Conservation (phyloP, 1,284 basidiomycete species). For the Leccinum olivaceoglutinosum region DNA sequence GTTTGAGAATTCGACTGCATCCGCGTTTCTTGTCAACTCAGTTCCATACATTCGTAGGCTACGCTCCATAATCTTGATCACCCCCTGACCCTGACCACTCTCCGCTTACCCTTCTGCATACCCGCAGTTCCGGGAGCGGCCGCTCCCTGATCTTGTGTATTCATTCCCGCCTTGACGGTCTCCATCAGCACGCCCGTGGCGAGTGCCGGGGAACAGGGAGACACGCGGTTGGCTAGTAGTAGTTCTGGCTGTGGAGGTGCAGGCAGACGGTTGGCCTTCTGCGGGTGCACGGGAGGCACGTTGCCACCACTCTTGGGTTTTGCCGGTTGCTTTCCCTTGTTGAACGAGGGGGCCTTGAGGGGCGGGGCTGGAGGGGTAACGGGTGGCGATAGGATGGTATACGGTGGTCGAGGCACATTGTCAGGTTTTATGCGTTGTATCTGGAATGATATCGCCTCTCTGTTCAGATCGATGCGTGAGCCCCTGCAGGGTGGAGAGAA, state of each 20-base stretch:
- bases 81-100: constrained; percentile 72
- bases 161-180: constrained; percentile 77
- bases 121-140: constrained; percentile 32
- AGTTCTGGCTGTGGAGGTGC: constrained; percentile 52
- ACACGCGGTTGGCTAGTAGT: constrained; percentile 48
- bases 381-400: constrained; percentile 28
- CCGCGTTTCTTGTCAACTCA: too few species aligned
- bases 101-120: constrained; percentile 68
- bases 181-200: constrained; percentile 70
- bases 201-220: constrained; percentile 65
- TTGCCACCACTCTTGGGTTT: constrained; percentile 33
- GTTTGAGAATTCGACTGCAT: too few species aligned
- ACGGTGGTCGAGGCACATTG: constrained; percentile 65
- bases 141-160: constrained; percentile 46
- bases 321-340: constrained; percentile 41
- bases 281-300: constrained; percentile 20
- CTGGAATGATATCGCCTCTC: constrained; percentile 77
- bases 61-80: constrained; percentile 16
- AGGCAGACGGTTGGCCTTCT: constrained; percentile 33
- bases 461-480: constrained; percentile 25
- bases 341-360: constrained; percentile 26
- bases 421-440: constrained; percentile 74
- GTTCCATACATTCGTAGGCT: constrained; percentile 6
- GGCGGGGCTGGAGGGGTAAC: constrained; percentile 19
- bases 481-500: neutral